phyloP scores from a whole-genome alignment of 2,329 filamentous ascomycete genomes.

The Graphiopsis chlorocephala region DNA sequence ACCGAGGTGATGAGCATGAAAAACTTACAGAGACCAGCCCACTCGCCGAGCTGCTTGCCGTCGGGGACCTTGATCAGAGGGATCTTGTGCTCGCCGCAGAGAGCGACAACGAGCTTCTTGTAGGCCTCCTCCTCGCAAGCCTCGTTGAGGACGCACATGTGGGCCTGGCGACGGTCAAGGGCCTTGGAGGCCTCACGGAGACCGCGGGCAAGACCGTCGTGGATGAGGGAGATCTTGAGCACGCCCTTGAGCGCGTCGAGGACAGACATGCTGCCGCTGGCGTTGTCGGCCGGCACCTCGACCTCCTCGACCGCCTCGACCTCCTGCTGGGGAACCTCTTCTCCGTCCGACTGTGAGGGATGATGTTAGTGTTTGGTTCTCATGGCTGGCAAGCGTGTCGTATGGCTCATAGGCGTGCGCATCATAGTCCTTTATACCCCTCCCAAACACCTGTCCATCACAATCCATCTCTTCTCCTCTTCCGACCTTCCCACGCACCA shows the following conservation, averaged over 20 bases:
- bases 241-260: conserved; percentile 98
- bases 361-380: conserved; percentile 21
- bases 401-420: neutral
- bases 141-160: conserved; percentile 99
- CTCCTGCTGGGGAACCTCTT: conserved; percentile 87
- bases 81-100: conserved; percentile 99
- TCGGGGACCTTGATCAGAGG: conserved; percentile 99
- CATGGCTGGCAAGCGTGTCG: neutral
- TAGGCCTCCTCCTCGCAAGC: conserved; percentile 99
- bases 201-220: conserved; percentile 98
- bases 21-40: conserved; percentile 96
- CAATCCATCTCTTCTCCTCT: neutral
- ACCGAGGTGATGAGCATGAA: neutral
- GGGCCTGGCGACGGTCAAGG: conserved; percentile 95
- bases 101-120: conserved; percentile 99
- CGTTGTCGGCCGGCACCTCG: conserved; percentile 89
- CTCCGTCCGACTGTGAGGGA: conserved; percentile 88
- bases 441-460: neutral
- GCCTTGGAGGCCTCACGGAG: conserved; percentile 98
- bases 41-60: conserved; percentile 99
- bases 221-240: conserved; percentile 96
- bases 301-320: conserved; percentile 78
- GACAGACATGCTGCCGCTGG: conserved; percentile 80
- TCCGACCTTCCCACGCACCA: neutral
- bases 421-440: neutral